Conservation (phyloP, 192 early-diverging fungal genomes). For the Backusella psychrophila region DNA sequence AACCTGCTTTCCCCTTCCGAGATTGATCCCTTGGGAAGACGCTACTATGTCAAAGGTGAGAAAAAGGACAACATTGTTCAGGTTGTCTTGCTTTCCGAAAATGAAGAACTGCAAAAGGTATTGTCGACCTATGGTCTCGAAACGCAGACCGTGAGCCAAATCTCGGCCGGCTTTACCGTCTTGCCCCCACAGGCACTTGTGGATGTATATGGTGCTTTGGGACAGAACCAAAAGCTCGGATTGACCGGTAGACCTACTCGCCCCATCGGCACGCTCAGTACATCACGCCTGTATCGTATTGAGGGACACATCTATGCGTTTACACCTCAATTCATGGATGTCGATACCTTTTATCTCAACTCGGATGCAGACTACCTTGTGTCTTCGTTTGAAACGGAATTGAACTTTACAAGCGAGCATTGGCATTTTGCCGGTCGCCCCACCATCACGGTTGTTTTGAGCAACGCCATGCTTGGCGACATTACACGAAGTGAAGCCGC, state of each 20-base stretch:
- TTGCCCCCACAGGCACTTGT: conserved; percentile 68
- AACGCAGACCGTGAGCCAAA: conserved; percentile 74
- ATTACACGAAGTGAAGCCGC: conserved; percentile 37
- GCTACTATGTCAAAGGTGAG: conserved; percentile 55
- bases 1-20: conserved; percentile 74
- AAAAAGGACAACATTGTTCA: conserved; percentile 67
- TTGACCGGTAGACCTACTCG: conserved; percentile 73
- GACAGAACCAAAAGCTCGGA: conserved; percentile 74
- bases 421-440: conserved; percentile 75
- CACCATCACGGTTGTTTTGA: conserved; percentile 74
- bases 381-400: conserved; percentile 70
- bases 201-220: conserved; percentile 74
- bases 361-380: conserved; percentile 84
- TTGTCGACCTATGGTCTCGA: conserved; percentile 75
- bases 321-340: conserved; percentile 86
- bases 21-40: conserved; percentile 78
- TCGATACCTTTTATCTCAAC: conserved; percentile 83
- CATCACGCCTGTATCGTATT: conserved; percentile 78
- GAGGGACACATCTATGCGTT: conserved; percentile 83
- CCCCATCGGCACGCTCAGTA: conserved; percentile 77
- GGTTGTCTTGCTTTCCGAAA: conserved; percentile 76
- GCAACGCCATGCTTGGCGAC: conserved; percentile 76
- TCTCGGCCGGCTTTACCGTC: conserved; percentile 64
- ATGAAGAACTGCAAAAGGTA: conserved; percentile 63
- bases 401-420: conserved; percentile 71